Evolutionary conservation across 495 filamentous ascomycete species (phyloP), one percentile per base, ranked within the genome.

Genomic region (Penicillium daleae): DNA sequence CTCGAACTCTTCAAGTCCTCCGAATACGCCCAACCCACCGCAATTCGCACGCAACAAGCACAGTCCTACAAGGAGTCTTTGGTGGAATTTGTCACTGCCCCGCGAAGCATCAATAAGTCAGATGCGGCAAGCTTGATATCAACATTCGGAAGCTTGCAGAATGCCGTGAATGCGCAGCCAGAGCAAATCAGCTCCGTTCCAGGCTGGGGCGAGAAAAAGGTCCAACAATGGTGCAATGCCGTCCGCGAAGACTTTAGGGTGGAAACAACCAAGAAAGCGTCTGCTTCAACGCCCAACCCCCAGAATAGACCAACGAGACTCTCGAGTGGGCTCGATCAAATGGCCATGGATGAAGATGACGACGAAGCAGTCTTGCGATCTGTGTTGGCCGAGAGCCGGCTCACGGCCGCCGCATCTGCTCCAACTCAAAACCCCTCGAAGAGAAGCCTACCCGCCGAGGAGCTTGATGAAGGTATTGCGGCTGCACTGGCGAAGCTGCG

Each of bases 181-280:
- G 96, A 99, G 67, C 90, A 96, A 74, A 80, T 98, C 48, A 83
- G 86, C 29, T 73, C 90, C 44, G 86, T 99, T 29, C 83, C 89
- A 6, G 95, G 95, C 10, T 98, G 93, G 93, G 95, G 95, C 19
- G 91, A 96, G 79, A 94, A 90, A 79, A 99, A 98, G 74, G 92
- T 97, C 7, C 86, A 88, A 68, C 83, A 83, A 57, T 98, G 94
- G 92, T 90, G 85, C 68, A 82, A 76, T 55, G 88, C 88, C 4
- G 92, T 97, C 7, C 80, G 91, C 55, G 92, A 96, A 76, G 90
- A 90, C 7, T 97, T 97, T 66, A 76, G 91, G 63, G 85, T 90
- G 10, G 85, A 87, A 67, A 89, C 87, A 59, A 85, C 89, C 3
- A 86, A 84, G 33, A 90, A 81, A 71, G 73, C 83, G 33, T 80